Conservation (phyloP, 805 yeast species). For the Wickerhamiella vanderwaltii region DNA sequence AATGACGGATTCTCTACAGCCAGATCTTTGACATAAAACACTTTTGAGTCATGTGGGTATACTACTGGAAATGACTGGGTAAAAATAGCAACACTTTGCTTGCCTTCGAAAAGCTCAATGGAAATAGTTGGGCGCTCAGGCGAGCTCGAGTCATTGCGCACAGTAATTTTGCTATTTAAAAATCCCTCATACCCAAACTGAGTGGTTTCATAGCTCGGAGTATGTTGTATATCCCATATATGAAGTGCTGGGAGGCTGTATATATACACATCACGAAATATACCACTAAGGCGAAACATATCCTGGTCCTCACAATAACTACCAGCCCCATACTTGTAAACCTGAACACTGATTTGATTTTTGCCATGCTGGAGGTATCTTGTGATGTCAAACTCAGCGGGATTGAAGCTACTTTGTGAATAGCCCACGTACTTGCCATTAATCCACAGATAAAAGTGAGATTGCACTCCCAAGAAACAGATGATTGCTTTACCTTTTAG, state of each 20-base stretch:
- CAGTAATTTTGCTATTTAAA: slow-evolving; percentile 11
- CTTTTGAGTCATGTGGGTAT: not conserved
- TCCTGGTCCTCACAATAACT: slow-evolving; percentile 31
- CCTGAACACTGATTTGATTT: slow-evolving; percentile 23
- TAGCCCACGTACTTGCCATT: slow-evolving; percentile 28
- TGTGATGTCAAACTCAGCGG: slow-evolving; percentile 27
- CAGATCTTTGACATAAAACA: not conserved
- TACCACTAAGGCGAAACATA: slow-evolving; percentile 33
- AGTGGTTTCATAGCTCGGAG: slow-evolving; percentile 21
- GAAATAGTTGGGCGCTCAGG: not conserved
- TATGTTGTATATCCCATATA: slow-evolving; percentile 12
- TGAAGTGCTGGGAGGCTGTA: not conserved
- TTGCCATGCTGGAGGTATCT: slow-evolving; percentile 11
- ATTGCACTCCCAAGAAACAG: slow-evolving; percentile 31
- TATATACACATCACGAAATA: slow-evolving; percentile 28
- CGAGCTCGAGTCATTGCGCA: slow-evolving; percentile 8
- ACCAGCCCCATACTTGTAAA: slow-evolving; percentile 29
- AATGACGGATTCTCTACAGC: slow-evolving; percentile 20
- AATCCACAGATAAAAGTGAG: slow-evolving; percentile 28
- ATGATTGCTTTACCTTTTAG: slow-evolving; percentile 19
- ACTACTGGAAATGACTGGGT: not conserved
- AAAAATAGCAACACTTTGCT: not conserved
- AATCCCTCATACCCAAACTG: slow-evolving; percentile 13
- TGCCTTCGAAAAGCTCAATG: not conserved
- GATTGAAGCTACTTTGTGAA: slow-evolving; percentile 28